Percentiles rank a stretch among this genome's conserved stretches.
phyloP scores from a whole-genome alignment of 1,284 basidiomycete species.

The Fomes fomentarius region DNA sequence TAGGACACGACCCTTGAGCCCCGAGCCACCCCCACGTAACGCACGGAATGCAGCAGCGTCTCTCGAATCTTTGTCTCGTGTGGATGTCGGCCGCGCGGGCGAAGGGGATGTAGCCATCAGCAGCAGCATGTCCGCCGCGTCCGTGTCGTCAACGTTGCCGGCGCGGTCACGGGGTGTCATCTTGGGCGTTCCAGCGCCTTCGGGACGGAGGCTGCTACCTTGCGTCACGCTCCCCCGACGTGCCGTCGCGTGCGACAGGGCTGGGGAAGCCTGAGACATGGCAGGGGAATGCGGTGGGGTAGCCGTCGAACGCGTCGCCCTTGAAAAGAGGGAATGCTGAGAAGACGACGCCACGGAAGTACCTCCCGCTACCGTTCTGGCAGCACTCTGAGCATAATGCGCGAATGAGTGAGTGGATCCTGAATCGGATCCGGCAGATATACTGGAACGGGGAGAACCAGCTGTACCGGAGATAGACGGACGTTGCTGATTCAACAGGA shows the following conservation, averaged over 20 bases:
- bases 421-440: constrained; percentile 55
- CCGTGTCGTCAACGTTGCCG: constrained; percentile 50
- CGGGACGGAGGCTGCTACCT: constrained; percentile 25
- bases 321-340: constrained; percentile 34
- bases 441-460: constrained; percentile 68
- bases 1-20: constrained; percentile 69
- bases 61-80: constrained; percentile 49
- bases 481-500: constrained; percentile 62
- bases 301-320: constrained; percentile 32
- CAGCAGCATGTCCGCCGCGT: constrained; percentile 80
- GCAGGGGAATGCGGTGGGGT: constrained; percentile 32
- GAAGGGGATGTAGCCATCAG: constrained; percentile 82
- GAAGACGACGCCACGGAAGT: constrained; percentile 35
- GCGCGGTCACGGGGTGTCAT: constrained; percentile 31
- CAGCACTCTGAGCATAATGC: constrained; percentile 66
- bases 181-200: constrained; percentile 31
- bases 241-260: constrained; percentile 17
- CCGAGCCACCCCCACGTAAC: constrained; percentile 47
- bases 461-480: constrained; percentile 58
- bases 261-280: constrained; percentile 20
- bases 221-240: constrained; percentile 25
- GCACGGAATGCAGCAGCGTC: constrained; percentile 58
- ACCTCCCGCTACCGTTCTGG: constrained; percentile 44
- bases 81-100: constrained; percentile 59
- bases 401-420: constrained; percentile 59